A percentile compares a stretch with the other conserved stretches of the same genome.
Conservation (phyloP, 176 grass and related monocot genomes). For the Bolboschoenus planiculmis region DNA sequence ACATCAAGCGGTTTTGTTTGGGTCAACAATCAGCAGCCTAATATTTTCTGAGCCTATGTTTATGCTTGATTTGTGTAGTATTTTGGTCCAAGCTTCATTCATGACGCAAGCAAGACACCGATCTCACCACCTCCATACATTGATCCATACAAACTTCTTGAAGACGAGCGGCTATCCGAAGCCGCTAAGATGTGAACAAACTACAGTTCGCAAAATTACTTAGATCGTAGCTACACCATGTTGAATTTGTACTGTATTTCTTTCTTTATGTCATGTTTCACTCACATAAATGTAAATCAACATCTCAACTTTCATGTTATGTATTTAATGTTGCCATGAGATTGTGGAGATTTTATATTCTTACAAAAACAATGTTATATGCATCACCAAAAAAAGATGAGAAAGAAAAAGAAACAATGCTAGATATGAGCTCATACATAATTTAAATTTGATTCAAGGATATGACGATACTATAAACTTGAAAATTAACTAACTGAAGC, state of each 20-base stretch:
- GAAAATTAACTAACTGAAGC: neutral
- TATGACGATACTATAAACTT: neutral
- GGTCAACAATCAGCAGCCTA: neutral
- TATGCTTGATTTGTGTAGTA: slow-evolving; percentile 40
- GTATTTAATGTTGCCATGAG: slow-evolving; percentile 3
- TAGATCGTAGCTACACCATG: slow-evolving; percentile 16
- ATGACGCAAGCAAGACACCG: slow-evolving; percentile 48
- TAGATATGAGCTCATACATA: neutral
- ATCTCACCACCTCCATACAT: slow-evolving; percentile 49
- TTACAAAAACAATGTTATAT: neutral
- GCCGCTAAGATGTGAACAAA: slow-evolving; percentile 40
- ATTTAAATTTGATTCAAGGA: neutral
- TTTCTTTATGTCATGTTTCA: neutral
- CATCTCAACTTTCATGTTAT: neutral
- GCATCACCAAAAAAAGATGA: neutral
- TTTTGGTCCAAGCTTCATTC: slow-evolving; percentile 71
- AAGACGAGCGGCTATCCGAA: slow-evolving; percentile 70
- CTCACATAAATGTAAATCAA: slow-evolving; percentile 15
- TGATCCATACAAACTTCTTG: slow-evolving; percentile 77
- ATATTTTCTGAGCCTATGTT: neutral
- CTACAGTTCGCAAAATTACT: neutral
- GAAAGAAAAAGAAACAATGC: neutral
- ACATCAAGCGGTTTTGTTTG: neutral
- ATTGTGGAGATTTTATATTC: neutral
- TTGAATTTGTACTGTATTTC: slow-evolving; percentile 4